phyloP scores from a whole-genome alignment of 495 filamentous ascomycete species.

The Monascus purpureus region DNA sequence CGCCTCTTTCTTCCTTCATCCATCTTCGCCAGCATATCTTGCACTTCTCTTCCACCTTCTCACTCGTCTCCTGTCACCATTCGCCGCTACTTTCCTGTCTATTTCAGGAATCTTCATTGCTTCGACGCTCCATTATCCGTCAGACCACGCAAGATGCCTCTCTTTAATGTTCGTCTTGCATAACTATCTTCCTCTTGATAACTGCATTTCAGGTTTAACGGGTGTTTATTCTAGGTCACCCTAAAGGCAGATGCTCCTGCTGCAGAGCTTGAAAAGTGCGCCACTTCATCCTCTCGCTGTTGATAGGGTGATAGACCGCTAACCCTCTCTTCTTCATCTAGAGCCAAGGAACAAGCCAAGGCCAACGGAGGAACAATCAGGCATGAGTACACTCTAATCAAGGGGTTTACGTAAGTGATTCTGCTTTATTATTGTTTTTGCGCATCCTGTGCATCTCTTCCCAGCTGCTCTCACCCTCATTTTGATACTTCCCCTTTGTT shows the following conservation, averaged over 20 bases:
- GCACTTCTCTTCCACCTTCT: too few species aligned
- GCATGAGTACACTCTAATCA: slow-evolving; percentile 74
- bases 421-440: slow-evolving; percentile 1
- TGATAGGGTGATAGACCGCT: too few species aligned
- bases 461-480: neutral
- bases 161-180: slow-evolving; percentile 47
- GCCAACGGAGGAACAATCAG: slow-evolving; percentile 67
- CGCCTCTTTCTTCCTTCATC: too few species aligned
- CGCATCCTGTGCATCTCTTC: neutral
- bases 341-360: slow-evolving; percentile 56
- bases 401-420: slow-evolving; percentile 70
- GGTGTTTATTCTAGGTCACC: slow-evolving; percentile 46
- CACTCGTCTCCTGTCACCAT: too few species aligned
- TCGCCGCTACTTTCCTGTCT: slow-evolving; percentile 1
- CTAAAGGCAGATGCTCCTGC: slow-evolving; percentile 49
- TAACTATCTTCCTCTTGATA: neutral
- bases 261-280: slow-evolving; percentile 51
- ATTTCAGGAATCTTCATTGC: neutral
- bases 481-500: too few species aligned
- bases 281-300: neutral
- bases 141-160: slow-evolving; percentile 41
- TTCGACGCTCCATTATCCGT: slow-evolving; percentile 1
- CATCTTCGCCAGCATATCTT: too few species aligned
- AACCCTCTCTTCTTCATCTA: slow-evolving; percentile 13
- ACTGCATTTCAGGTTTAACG: neutral